phyloP scores from a whole-genome alignment of 2,329 filamentous ascomycete genomes.

The Stagonosporopsis cucurbitacearum region DNA sequence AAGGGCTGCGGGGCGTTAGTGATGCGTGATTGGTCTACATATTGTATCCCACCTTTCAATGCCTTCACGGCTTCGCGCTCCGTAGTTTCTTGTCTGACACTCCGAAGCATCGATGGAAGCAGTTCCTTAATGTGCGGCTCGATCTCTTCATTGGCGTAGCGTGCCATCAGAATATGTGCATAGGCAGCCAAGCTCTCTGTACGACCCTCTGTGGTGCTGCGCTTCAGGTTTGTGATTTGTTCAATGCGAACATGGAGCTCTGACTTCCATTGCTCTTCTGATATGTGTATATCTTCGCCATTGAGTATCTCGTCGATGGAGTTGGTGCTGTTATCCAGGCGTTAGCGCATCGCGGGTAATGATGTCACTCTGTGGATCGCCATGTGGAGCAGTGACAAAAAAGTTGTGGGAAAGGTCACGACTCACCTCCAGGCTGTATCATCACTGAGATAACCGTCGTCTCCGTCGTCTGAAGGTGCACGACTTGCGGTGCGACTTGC shows the following conservation, averaged over 20 bases:
- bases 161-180: slow-evolving; percentile 69
- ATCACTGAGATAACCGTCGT: slow-evolving; percentile 62
- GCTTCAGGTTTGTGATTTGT: slow-evolving; percentile 78
- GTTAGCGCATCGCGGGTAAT: slow-evolving; percentile 36
- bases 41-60: slow-evolving; percentile 62
- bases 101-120: slow-evolving; percentile 70
- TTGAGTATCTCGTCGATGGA: slow-evolving; percentile 70
- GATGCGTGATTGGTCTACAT: background rate
- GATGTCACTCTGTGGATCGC: slow-evolving; percentile 34
- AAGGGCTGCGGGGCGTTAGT: slow-evolving; percentile 58
- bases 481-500: slow-evolving; percentile 61
- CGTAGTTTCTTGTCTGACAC: slow-evolving; percentile 71
- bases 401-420: background rate
- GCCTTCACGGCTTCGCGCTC: slow-evolving; percentile 73
- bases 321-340: slow-evolving; percentile 56
- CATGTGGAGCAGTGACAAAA: slow-evolving; percentile 17
- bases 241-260: slow-evolving; percentile 71
- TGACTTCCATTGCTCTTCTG: slow-evolving; percentile 64
- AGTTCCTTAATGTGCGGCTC: slow-evolving; percentile 66
- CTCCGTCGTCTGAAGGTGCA: slow-evolving; percentile 69
- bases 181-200: slow-evolving; percentile 69
- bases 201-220: slow-evolving; percentile 74
- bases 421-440: slow-evolving; percentile 64
- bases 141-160: slow-evolving; percentile 70
- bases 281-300: slow-evolving; percentile 57